Percentiles rank a stretch among this genome's conserved stretches.
Evolutionary conservation across 306 rosid species (phyloP).

Genomic region (Dryas octopetala): DNA sequence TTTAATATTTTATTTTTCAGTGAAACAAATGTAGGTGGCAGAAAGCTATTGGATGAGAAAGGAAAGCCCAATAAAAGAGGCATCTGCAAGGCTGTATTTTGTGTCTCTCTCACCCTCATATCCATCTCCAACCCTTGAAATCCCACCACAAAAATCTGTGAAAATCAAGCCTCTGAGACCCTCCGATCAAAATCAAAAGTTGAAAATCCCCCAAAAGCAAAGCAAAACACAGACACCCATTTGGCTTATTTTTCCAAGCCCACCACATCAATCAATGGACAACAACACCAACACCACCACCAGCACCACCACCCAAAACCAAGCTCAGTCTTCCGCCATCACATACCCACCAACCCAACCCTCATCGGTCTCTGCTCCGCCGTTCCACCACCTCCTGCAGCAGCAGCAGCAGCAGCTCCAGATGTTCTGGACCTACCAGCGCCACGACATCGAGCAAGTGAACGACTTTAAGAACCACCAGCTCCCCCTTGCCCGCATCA

Average conservation of each 20-base stretch:
- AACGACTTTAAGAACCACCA: conserved; percentile 98
- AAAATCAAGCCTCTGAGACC: not conserved
- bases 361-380: conserved; percentile 38
- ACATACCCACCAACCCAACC: conserved; percentile 46
- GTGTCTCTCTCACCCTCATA: not conserved
- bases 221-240: not conserved
- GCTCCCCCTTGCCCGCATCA: conserved; percentile 95
- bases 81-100: conserved; percentile 8
- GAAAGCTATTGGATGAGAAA: not conserved
- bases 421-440: conserved; percentile 90
- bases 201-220: not conserved
- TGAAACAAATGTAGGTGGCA: not conserved
- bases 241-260: not conserved
- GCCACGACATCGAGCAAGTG: conserved; percentile 86
- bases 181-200: conserved; percentile 18
- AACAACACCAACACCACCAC: not conserved
- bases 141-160: conserved; percentile 13
- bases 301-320: not conserved
- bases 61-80: not conserved
- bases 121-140: conserved; percentile 16
- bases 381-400: conserved; percentile 90
- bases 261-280: conserved; percentile 11
- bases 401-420: conserved; percentile 96
- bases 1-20: too few species aligned
- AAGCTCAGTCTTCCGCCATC: conserved; percentile 21